A percentile compares a stretch with the other conserved stretches of the same genome.
Conservation (phyloP, 768 basidiomycete species). For the Nevesoporus exiguus region DNA sequence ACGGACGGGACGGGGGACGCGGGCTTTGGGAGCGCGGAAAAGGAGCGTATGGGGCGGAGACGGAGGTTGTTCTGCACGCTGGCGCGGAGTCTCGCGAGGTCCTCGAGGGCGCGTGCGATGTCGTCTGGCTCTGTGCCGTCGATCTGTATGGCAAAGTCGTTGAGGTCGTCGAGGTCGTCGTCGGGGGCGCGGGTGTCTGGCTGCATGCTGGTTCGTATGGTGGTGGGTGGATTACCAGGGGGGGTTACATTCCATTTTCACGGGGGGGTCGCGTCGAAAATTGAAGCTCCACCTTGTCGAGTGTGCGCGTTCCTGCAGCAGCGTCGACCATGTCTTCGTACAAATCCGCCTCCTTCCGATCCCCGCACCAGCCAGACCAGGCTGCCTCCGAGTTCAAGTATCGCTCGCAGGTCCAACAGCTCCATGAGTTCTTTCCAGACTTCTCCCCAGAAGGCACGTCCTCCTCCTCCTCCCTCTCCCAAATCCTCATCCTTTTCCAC, state of each 20-base stretch:
- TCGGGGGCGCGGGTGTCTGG: no score
- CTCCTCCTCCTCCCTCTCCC: conserved; percentile 13
- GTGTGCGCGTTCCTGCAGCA: background rate
- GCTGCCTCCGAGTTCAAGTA: conserved; percentile 38
- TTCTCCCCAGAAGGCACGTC: conserved; percentile 67
- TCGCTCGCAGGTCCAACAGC: conserved; percentile 51
- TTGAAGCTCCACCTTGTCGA: conserved; percentile 23
- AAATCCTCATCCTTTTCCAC: conserved; percentile 16
- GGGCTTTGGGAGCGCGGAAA: conserved; percentile 47
- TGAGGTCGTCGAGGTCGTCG: conserved; percentile 26
- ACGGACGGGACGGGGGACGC: no score
- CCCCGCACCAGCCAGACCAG: conserved; percentile 15
- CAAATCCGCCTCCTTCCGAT: conserved; percentile 30
- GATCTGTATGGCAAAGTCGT: conserved; percentile 17
- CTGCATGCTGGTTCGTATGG: conserved; percentile 1
- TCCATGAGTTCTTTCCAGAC: conserved; percentile 67
- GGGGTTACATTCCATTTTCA: conserved; percentile 1
- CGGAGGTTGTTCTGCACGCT: conserved; percentile 76
- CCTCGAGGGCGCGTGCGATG: conserved; percentile 62
- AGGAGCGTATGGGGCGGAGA: conserved; percentile 70
- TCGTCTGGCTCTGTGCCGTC: conserved; percentile 43
- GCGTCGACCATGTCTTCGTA: conserved; percentile 24
- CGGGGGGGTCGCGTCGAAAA: conserved; percentile 17
- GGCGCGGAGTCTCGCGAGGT: conserved; percentile 64
- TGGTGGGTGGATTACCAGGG: conserved; percentile 20